A percentile compares a stretch with the other conserved stretches of the same genome.
phyloP scores from a whole-genome alignment of 768 basidiomycete species.

The Boletus pseudo-olivaceus region DNA sequence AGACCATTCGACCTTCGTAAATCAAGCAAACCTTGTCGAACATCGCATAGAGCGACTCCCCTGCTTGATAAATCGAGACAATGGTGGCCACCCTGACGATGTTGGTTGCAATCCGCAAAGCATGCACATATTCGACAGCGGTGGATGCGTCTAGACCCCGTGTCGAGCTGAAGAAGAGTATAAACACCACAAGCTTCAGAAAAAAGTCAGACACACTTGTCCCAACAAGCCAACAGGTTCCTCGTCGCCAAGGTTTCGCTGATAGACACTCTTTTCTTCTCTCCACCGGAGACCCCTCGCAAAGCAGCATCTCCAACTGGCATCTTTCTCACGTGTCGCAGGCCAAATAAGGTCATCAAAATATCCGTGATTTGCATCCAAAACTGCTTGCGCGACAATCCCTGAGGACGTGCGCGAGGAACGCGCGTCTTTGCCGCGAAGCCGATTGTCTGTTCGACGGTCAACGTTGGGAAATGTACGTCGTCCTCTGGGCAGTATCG shows the following conservation, averaged over 20 bases:
- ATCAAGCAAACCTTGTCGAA: slow-evolving; percentile 74
- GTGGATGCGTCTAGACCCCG: slow-evolving; percentile 67
- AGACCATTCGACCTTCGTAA: slow-evolving; percentile 56
- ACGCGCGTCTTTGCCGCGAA: slow-evolving; percentile 69
- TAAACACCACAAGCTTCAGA: slow-evolving; percentile 36
- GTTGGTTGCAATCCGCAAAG: slow-evolving; percentile 66
- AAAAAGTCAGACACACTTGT: slow-evolving; percentile 47
- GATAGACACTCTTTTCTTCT: slow-evolving; percentile 82
- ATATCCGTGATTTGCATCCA: slow-evolving; percentile 38
- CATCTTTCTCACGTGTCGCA: slow-evolving; percentile 69
- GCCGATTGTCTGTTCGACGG: slow-evolving; percentile 69
- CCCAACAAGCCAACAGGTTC: slow-evolving; percentile 74
- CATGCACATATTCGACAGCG: slow-evolving; percentile 70
- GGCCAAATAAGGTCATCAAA: slow-evolving; percentile 67
- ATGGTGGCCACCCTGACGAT: slow-evolving; percentile 53
- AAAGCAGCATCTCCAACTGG: slow-evolving; percentile 79
- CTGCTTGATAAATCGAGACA: slow-evolving; percentile 84
- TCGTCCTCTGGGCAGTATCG: slow-evolving; percentile 84
- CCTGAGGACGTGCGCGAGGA: slow-evolving; percentile 50
- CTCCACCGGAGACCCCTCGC: slow-evolving; percentile 70
- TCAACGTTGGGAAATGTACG: slow-evolving; percentile 80
- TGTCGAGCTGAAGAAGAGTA: slow-evolving; percentile 54
- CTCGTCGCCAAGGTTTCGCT: slow-evolving; percentile 69
- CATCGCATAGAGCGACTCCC: slow-evolving; percentile 58
- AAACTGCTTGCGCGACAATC: slow-evolving; percentile 36